These are phyloP conservation scores for Corylus heterophylla DNA, from an alignment of 306 rosid genomes.

Conservation along the genomic window DNA sequence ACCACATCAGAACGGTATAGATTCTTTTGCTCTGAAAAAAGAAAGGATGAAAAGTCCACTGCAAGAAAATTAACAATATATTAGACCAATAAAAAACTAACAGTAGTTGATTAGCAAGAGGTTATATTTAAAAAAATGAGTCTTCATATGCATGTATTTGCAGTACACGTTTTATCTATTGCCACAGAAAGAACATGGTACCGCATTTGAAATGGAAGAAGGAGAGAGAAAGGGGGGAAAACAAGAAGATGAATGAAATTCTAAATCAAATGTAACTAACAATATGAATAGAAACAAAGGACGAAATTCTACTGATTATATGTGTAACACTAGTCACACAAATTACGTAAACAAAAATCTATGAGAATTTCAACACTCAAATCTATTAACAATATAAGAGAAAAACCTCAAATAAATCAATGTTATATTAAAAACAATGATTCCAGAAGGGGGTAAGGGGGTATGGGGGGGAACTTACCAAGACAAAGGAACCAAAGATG, in stretches of 20 bases:
- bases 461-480: conserved; percentile 44
- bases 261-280: neutral
- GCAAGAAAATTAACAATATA: conserved; percentile 29
- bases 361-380: neutral
- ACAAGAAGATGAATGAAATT: neutral
- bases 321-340: neutral
- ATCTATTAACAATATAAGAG: neutral
- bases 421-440: neutral
- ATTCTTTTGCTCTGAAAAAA: conserved; percentile 47
- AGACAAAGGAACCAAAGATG: conserved; percentile 64
- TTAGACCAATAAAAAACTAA: neutral
- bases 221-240: neutral
- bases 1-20: conserved; percentile 57
- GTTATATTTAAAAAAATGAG: neutral
- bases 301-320: neutral
- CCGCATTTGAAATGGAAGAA: neutral
- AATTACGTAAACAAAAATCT: neutral
- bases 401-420: neutral
- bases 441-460: too few relatives aligned
- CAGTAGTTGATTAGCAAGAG: neutral
- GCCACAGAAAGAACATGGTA: neutral
- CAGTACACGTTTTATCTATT: neutral
- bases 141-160: neutral
- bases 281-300: neutral
- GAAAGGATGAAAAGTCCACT: conserved; percentile 64